A percentile compares a stretch with the other conserved stretches of the same genome.
Conservation (phyloP, 352 stramenopile species). For the Pythium insidiosum region DNA sequence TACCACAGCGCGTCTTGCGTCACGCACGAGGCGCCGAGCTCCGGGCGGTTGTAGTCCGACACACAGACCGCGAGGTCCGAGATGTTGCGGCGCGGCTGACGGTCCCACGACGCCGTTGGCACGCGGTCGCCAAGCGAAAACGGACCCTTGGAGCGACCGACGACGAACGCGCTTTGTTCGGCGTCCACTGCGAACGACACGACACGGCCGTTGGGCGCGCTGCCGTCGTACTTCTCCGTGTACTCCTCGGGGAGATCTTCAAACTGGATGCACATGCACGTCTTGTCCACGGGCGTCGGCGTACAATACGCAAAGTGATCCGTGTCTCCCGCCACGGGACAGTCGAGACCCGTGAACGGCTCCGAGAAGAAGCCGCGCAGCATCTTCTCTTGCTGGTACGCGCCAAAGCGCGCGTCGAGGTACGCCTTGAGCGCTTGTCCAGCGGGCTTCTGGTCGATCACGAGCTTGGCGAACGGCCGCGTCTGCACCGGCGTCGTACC, state of each 20-base stretch:
- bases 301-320: too few relatives aligned
- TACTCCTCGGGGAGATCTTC: too few relatives aligned
- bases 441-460: constrained; percentile 1
- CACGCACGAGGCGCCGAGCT: constrained; percentile 5
- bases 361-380: constrained; percentile 6
- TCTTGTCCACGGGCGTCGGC: too few relatives aligned
- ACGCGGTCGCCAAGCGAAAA: too few relatives aligned
- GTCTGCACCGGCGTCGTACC: neutral
- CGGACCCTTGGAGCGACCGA: constrained; percentile 1
- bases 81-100: neutral
- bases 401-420: neutral
- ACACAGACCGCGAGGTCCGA: neutral
- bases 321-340: constrained; percentile 3
- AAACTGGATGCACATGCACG: too few relatives aligned
- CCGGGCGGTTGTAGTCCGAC: constrained; percentile 6
- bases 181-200: neutral
- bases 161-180: neutral
- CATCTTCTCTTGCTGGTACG: constrained; percentile 1
- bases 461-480: constrained; percentile 3
- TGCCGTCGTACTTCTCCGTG: too few relatives aligned
- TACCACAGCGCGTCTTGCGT: neutral
- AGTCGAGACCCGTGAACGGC: neutral
- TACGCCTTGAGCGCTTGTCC: neutral
- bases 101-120: too few relatives aligned
- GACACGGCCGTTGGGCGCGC: constrained; percentile 1